Base-by-base conservation (phyloP, 2,329 filamentous ascomycete genomes). In the Pseudogymnoascus sp. region DNA sequence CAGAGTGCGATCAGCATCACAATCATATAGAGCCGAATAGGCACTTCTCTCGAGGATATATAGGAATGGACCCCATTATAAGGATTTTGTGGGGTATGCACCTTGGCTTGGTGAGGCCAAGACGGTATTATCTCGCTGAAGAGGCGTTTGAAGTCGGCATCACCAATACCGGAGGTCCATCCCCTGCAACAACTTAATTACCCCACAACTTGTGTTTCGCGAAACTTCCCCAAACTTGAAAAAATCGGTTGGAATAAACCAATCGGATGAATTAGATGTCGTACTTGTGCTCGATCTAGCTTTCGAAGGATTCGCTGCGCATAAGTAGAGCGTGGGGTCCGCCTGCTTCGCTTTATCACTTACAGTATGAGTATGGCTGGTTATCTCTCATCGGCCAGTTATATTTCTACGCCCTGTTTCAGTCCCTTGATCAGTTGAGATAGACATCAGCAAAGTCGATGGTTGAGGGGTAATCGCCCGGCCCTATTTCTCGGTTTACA, bases 101-200 rank as follows among this genome's bases (percentile, higher is more conserved):
- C 1, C 14, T 53, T 53, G 47, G 26, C 26, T 16, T 33, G n/a
- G 2, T 56, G 26, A 19, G n/a, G 26, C 29, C 29, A 56, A 56
- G 50, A 56, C 50, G 26, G n/a, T 33, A 33, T 33, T 56, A 56
- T 56, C 50, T 56, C 50, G 50, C 50, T 56, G 50, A 56, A 53
- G 29, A 53, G n/a, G 19, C 6, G 24, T 53, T 53, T 29, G 26
- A 16, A 10, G 21, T 4, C 13, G 7, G 6, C 24, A n/a, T 24
- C 24, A 14, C 47, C n/a, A n/a, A n/a, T n/a, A n/a, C n/a, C n/a
- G n/a, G n/a, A n/a, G n/a, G n/a, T n/a, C n/a, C n/a, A n/a, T n/a
- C 24, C 44, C 24, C 4, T 33, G 26, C 26, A n/a, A 33, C 19
- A 56, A n/a, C 29, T 56, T 33, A 56, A 56, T 31, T 56, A 33